Evolutionary conservation across 352 stramenopile genomes (phyloP), one percentile per base, ranked within the genome.

Genomic region (Phytopythium mirpurense): DNA sequence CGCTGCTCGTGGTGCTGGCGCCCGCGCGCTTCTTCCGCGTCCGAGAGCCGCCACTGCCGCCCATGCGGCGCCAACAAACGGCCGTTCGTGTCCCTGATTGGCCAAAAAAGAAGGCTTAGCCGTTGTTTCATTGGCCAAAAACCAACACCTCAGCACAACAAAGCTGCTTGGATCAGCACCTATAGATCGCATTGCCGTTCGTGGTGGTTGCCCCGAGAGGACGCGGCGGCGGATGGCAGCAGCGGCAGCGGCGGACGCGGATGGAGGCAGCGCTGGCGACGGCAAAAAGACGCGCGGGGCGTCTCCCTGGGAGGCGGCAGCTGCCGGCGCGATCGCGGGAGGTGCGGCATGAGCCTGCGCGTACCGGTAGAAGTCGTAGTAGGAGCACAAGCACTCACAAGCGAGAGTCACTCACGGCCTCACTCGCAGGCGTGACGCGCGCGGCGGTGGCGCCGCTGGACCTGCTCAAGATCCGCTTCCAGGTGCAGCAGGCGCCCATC

Each of bases 381-480:
- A n/a, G n/a, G n/a, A n/a, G n/a, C n/a, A n/a, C n/a, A n/a, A n/a
- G n/a, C n/a, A n/a, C n/a, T n/a, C n/a, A 36, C 2, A 36, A 2
- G 9, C 31, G 34, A 38, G 37, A 8, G 2, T 21, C n/a, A 44
- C 38, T 57, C 29, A 32, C 49, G 12, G n/a, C n/a, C n/a, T n/a
- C n/a, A n/a, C n/a, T n/a, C n/a, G 26, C 56, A 86, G 80, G 72
- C 16, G 50, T 67, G 7, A 91, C 76, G 40, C 74, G 83, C n/a
- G 34, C 90, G 37, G 53, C 90, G 35, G 78, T 80, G 23, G 83
- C 83, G n/a, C 83, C 83, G 10, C 58, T 93, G 26, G 80, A 91
- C 58, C 70, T 91, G 21, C 46, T 90, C 37, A 93, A 93, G 65
- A 93, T 91, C 54, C 67, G 79, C 21, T 90, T 94, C 47, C 83